Percentiles rank a stretch among this genome's conserved stretches.
These are phyloP conservation scores for Chlamydomonas incerta DNA, from an alignment of 139 green algal species.

Conservation along the genomic window DNA sequence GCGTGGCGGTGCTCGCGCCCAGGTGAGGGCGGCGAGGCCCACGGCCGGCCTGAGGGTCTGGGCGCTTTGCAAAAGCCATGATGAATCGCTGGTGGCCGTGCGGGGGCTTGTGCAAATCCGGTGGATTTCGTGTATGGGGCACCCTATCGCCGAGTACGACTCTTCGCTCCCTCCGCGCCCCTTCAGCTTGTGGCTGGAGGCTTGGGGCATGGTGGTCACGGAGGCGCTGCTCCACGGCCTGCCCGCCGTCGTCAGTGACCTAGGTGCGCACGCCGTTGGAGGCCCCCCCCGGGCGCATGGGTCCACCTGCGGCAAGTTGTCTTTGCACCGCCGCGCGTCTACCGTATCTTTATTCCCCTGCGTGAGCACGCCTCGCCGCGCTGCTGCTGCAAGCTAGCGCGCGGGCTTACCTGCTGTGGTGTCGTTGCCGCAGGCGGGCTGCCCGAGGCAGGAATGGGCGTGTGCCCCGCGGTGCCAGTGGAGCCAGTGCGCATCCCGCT, in stretches of 20 bases:
- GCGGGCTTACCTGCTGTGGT: neutral
- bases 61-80: too few relatives aligned
- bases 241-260: conserved; percentile 48
- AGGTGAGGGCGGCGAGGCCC: too few relatives aligned
- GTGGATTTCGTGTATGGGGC: too few relatives aligned
- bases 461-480: conserved; percentile 16
- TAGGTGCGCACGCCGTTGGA: conserved; percentile 24
- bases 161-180: too few relatives aligned
- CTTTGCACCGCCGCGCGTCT: too few relatives aligned
- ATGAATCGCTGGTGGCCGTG: too few relatives aligned
- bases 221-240: conserved; percentile 57
- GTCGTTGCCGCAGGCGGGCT: neutral
- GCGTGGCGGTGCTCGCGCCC: conserved; percentile 55
- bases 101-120: too few relatives aligned
- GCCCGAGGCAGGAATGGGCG: conserved; percentile 18
- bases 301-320: too few relatives aligned
- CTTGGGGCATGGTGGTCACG: conserved; percentile 67
- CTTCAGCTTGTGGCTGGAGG: conserved; percentile 62
- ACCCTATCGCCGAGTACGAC: too few relatives aligned
- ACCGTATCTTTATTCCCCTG: too few relatives aligned
- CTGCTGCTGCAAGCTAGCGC: neutral
- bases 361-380: neutral
- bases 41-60: too few relatives aligned
- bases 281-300: neutral
- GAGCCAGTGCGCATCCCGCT: neutral